Evolutionary conservation across 345 rosid genomes (phyloP).

Genomic region (Salix caprea): DNA sequence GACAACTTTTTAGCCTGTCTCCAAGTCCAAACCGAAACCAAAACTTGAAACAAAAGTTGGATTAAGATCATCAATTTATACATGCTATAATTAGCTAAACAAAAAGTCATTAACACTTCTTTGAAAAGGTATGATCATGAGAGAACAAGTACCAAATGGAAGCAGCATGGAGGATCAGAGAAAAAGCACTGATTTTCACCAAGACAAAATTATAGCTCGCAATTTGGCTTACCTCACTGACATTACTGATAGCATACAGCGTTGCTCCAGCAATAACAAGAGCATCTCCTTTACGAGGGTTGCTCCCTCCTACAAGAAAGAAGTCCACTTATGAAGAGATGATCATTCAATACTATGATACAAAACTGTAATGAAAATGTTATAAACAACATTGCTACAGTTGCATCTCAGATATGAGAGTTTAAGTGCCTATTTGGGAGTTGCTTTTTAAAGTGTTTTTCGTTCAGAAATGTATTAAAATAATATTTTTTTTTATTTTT

Average conservation of each 20-base stretch:
- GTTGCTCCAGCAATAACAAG: conserved; percentile 39
- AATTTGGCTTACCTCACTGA: conserved; percentile 28
- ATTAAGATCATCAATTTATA: not conserved
- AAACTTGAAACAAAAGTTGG: not conserved
- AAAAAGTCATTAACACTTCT: not conserved
- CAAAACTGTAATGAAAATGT: not conserved
- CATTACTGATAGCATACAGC: conserved; percentile 32
- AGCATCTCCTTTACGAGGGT: conserved; percentile 28
- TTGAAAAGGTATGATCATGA: not conserved
- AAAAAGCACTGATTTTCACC: not conserved
- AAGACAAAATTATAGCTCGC: not conserved
- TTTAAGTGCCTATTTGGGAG: not conserved
- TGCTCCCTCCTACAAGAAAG: conserved; percentile 27
- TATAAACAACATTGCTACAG: not conserved
- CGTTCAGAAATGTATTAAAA: no score
- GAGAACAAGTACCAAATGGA: not conserved
- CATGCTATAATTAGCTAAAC: not conserved
- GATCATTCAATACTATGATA: not conserved
- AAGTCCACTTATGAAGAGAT: not conserved
- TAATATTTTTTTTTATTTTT: no score
- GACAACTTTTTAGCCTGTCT: not conserved
- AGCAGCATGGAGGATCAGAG: not conserved
- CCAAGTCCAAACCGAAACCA: not conserved
- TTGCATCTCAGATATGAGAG: not conserved
- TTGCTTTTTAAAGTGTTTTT: no score